These are phyloP conservation scores for Neophaeococcomyces aloes DNA, from an alignment of 2,329 filamentous ascomycete species.

Conservation along the genomic window DNA sequence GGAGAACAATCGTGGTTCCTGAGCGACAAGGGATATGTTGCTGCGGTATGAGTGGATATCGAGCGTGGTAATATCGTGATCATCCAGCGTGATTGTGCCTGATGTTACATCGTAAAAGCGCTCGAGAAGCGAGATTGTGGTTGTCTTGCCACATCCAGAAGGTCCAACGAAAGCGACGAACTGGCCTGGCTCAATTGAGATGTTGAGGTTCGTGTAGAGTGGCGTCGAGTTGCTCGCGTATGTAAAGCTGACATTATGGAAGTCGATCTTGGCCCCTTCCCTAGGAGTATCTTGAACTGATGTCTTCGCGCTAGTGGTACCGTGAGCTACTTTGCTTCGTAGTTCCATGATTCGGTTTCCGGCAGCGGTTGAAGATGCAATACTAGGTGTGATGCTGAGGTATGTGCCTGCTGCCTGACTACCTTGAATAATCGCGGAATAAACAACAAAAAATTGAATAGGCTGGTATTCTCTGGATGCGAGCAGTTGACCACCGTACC, in stretches of 20 bases:
- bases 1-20: constrained; percentile 37
- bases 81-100: constrained; percentile 31
- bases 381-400: constrained; percentile 54
- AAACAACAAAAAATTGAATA: constrained; percentile 46
- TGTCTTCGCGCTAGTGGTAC: not conserved
- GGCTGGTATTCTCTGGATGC: constrained; percentile 39
- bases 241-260: constrained; percentile 28
- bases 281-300: constrained; percentile 27
- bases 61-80: constrained; percentile 24
- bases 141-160: constrained; percentile 40
- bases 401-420: constrained; percentile 57
- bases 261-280: constrained; percentile 25
- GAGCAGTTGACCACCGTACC: constrained; percentile 55
- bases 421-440: constrained; percentile 57
- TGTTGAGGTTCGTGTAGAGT: constrained; percentile 55
- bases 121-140: constrained; percentile 37
- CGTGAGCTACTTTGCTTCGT: constrained; percentile 12
- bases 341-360: constrained; percentile 29
- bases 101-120: constrained; percentile 36
- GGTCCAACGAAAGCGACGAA: constrained; percentile 40
- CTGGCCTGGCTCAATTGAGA: constrained; percentile 30
- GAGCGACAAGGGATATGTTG: constrained; percentile 28
- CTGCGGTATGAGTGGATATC: constrained; percentile 25
- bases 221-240: constrained; percentile 64
- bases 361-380: constrained; percentile 31